Evolutionary conservation across 2,329 filamentous ascomycete species (phyloP).

Genomic region (Leptographium wingfieldii): DNA sequence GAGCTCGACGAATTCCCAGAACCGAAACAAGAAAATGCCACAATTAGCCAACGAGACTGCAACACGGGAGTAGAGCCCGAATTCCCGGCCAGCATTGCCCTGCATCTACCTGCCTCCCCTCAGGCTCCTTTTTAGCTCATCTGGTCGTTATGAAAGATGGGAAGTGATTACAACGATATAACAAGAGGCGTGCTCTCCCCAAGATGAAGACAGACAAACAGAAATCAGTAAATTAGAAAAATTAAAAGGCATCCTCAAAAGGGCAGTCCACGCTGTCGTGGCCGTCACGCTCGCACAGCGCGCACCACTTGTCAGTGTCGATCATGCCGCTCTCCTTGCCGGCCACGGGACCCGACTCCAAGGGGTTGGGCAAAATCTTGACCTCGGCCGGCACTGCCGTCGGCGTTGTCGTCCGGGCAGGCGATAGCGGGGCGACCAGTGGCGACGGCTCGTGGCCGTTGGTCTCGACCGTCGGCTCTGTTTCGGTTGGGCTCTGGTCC

Average conservation of each 20-base stretch:
- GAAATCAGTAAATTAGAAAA: not conserved
- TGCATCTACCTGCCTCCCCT: not conserved
- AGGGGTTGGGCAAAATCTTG: slow-evolving; percentile 44
- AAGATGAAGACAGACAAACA: not conserved
- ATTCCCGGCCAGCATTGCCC: not conserved
- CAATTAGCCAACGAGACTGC: not conserved
- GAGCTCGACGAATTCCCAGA: not conserved
- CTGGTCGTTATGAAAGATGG: not conserved
- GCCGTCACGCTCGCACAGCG: slow-evolving; percentile 87
- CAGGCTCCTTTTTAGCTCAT: not conserved
- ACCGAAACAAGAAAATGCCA: not conserved
- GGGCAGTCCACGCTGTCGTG: slow-evolving; percentile 94
- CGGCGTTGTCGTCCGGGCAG: slow-evolving; percentile 27
- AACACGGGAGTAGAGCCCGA: not conserved
- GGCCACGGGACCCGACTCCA: slow-evolving; percentile 56
- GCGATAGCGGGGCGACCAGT: slow-evolving; percentile 14
- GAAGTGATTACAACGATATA: not conserved
- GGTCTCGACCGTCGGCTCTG: not conserved
- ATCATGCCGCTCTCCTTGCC: slow-evolving; percentile 68
- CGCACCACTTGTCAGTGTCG: slow-evolving; percentile 89
- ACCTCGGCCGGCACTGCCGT: slow-evolving; percentile 29
- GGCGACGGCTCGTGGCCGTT: slow-evolving; percentile 11
- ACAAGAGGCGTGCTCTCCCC: not conserved
- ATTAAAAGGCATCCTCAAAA: slow-evolving; percentile 66
- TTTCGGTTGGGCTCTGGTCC: not conserved